Evolutionary conservation across 495 filamentous ascomycete species (phyloP).

Genomic region (Penicillium psychrofluorescens): DNA sequence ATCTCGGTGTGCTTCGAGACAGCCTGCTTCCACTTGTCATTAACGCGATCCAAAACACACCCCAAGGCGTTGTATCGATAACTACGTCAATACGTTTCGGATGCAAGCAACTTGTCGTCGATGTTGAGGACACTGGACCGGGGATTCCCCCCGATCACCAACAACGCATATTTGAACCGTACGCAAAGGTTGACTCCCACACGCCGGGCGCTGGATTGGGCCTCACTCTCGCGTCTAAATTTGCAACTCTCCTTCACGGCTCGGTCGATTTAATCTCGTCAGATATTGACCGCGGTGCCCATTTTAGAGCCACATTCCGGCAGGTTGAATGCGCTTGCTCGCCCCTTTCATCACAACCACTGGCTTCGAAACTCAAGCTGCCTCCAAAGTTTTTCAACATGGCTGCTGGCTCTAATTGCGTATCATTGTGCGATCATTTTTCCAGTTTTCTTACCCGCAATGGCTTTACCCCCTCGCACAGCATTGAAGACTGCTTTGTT

Average conservation of each 20-base stretch:
- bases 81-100: neutral
- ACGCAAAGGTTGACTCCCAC: slow-evolving; percentile 7
- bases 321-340: neutral
- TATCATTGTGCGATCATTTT: neutral
- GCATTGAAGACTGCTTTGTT: slow-evolving; percentile 1
- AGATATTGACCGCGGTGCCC: slow-evolving; percentile 4
- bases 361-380: neutral
- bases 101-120: slow-evolving; percentile 2
- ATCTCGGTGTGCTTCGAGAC: slow-evolving; percentile 7
- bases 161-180: slow-evolving; percentile 9
- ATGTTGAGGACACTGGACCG: slow-evolving; percentile 7
- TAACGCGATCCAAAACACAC: slow-evolving; percentile 8
- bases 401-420: neutral
- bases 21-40: slow-evolving; percentile 6
- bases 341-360: neutral
- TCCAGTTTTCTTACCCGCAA: neutral
- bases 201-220: slow-evolving; percentile 9
- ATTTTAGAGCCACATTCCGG: slow-evolving; percentile 9
- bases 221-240: slow-evolving; percentile 8
- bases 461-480: neutral
- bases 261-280: slow-evolving; percentile 8
- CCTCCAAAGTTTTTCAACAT: slow-evolving; percentile 1
- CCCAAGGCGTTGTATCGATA: slow-evolving; percentile 2
- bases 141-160: slow-evolving; percentile 8
- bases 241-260: slow-evolving; percentile 6